A percentile compares a stretch with the other conserved stretches of the same genome.
These are phyloP conservation scores for Saturnispora sekii DNA, from an alignment of 805 yeast genomes.

Conservation along the genomic window DNA sequence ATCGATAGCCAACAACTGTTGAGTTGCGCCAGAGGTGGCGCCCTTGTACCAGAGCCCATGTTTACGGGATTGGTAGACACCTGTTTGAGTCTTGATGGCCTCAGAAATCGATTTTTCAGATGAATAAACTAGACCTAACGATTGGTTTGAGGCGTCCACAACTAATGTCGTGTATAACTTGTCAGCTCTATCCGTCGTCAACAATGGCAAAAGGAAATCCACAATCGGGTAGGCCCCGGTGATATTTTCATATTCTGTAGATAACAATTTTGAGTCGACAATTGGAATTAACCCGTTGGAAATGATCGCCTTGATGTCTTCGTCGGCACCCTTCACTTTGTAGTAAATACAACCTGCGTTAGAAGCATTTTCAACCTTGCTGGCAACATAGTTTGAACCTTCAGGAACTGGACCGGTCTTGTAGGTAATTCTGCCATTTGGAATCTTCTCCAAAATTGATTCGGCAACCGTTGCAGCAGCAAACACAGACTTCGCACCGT, in stretches of 20 bases:
- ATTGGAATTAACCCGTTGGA: conserved; percentile 31
- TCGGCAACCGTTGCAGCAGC: conserved; percentile 15
- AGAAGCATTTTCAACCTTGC: conserved; percentile 6
- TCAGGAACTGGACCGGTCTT: conserved; percentile 10
- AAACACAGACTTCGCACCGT: conserved; percentile 23
- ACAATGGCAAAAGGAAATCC: conserved; percentile 37
- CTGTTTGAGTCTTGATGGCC: conserved; percentile 71
- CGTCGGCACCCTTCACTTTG: conserved; percentile 10
- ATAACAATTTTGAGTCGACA: conserved; percentile 21
- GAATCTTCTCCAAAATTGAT: conserved; percentile 21
- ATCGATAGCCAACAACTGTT: conserved; percentile 54
- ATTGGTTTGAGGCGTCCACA: conserved; percentile 54
- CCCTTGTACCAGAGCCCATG: conserved; percentile 96
- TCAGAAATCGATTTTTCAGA: conserved; percentile 71
- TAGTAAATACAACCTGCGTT: conserved; percentile 1
- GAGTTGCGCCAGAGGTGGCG: conserved; percentile 93
- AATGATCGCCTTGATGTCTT: conserved; percentile 16
- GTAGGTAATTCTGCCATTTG: conserved; percentile 26
- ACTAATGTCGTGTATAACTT: conserved; percentile 82
- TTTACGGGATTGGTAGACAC: conserved; percentile 90
- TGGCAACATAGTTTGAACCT: conserved; percentile 14
- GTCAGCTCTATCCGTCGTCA: conserved; percentile 78
- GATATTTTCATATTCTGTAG: conserved; percentile 26
- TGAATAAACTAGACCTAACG: conserved; percentile 87
- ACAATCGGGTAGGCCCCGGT: conserved; percentile 26